Percentiles rank a stretch among this genome's conserved stretches.
Conservation (phyloP, 73 alveolate genomes). For the Urostyla sp. region DNA sequence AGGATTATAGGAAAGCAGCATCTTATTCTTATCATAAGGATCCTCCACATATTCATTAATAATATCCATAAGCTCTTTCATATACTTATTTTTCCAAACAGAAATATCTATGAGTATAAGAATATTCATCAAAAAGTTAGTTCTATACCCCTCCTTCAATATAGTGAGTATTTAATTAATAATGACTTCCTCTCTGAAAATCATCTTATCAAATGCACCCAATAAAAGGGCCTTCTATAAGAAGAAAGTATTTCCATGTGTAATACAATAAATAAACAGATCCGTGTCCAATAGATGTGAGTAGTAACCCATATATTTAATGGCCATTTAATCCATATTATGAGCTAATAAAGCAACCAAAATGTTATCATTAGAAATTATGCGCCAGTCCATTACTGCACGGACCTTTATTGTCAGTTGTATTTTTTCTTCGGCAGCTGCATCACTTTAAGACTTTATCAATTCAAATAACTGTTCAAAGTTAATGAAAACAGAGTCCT, state of each 20-base stretch:
- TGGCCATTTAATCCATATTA: constrained; percentile 49
- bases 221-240: constrained; percentile 37
- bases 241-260: constrained; percentile 52
- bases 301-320: constrained; percentile 61
- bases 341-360: constrained; percentile 45
- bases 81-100: constrained; percentile 65
- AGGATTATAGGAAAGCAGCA: constrained; percentile 68
- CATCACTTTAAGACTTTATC: too few species aligned
- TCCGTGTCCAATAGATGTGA: constrained; percentile 56
- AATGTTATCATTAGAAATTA: constrained; percentile 41
- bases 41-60: constrained; percentile 53
- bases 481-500: constrained; percentile 2
- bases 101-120: constrained; percentile 52
- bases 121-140: constrained; percentile 58
- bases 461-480: constrained; percentile 22
- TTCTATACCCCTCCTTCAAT: constrained; percentile 48
- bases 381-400: constrained; percentile 41
- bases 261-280: constrained; percentile 58
- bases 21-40: constrained; percentile 56
- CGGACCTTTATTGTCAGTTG: background rate
- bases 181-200: constrained; percentile 65
- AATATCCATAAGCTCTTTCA: constrained; percentile 61
- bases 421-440: background rate
- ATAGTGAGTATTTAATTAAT: constrained; percentile 44
- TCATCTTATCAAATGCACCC: constrained; percentile 62